A percentile compares a stretch with the other conserved stretches of the same genome.
Evolutionary conservation across 73 alveolate species (phyloP).

Genomic region (Stentor coeruleus): DNA sequence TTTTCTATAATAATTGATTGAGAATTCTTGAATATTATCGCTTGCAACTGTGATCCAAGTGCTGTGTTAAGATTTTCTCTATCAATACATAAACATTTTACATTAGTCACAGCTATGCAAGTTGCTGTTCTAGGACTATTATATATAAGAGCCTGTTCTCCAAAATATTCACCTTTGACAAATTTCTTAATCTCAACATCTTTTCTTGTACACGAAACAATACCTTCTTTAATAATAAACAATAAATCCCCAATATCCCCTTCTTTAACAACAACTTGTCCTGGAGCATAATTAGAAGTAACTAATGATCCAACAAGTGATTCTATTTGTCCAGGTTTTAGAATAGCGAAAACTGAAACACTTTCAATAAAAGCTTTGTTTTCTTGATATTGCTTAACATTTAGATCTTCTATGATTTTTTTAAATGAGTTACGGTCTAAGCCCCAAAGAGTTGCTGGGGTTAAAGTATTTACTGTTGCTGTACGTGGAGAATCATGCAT

Average conservation of each 20-base stretch:
- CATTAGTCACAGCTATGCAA: constrained; percentile 38
- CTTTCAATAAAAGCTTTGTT: background rate
- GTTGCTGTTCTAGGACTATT: constrained; percentile 53
- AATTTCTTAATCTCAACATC: background rate
- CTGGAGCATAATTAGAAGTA: background rate
- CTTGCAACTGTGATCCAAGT: background rate
- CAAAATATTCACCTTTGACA: constrained; percentile 41
- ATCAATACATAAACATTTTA: background rate
- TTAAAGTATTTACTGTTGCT: background rate
- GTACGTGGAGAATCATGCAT: background rate
- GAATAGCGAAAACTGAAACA: background rate
- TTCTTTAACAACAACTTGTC: background rate
- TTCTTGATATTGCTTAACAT: background rate
- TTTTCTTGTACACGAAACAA: background rate
- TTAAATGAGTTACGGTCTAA: background rate
- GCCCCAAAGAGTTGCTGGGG: background rate
- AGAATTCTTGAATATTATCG: background rate
- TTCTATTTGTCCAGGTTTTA: background rate
- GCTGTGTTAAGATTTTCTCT: background rate
- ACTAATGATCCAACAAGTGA: background rate
- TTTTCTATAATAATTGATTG: background rate
- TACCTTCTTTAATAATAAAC: constrained; percentile 16
- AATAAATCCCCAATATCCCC: background rate
- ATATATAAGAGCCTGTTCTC: constrained; percentile 48
- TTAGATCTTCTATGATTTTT: background rate